phyloP scores from a whole-genome alignment of 106 monocot species.

The Dendrobium officinale region DNA sequence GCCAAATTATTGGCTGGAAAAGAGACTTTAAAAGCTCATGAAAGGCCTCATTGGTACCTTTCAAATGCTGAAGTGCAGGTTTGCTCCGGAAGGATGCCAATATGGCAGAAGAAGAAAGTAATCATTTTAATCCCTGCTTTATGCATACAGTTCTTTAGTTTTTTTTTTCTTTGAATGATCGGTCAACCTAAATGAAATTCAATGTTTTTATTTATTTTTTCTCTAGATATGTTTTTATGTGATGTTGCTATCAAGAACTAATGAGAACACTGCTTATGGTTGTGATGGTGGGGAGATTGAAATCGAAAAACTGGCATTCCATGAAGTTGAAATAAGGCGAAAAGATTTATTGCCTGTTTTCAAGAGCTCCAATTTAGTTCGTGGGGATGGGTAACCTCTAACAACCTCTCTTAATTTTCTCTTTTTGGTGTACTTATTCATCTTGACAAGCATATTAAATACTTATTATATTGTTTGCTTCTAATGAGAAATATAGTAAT shows the following conservation, averaged over 20 bases:
- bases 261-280: constrained; percentile 15
- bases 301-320: constrained; percentile 57
- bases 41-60: constrained; percentile 58
- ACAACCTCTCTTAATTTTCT: not conserved
- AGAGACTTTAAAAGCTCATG: constrained; percentile 32
- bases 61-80: constrained; percentile 91
- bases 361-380: constrained; percentile 38
- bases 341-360: constrained; percentile 85
- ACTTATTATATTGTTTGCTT: not conserved
- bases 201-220: not conserved
- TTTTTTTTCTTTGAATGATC: constrained; percentile 1
- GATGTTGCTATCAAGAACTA: constrained; percentile 20
- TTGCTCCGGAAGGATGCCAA: constrained; percentile 49
- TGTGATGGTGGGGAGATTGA: constrained; percentile 63
- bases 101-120: constrained; percentile 94
- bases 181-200: not conserved
- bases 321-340: constrained; percentile 66
- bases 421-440: not conserved
- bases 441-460: not conserved
- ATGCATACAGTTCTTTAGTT: not conserved
- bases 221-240: constrained; percentile 69
- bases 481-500: not conserved
- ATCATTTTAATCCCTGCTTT: not conserved
- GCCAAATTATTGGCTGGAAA: constrained; percentile 26
- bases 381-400: constrained; percentile 49